phyloP scores from a whole-genome alignment of 352 stramenopile genomes.

The Phytophthora citrophthora region DNA sequence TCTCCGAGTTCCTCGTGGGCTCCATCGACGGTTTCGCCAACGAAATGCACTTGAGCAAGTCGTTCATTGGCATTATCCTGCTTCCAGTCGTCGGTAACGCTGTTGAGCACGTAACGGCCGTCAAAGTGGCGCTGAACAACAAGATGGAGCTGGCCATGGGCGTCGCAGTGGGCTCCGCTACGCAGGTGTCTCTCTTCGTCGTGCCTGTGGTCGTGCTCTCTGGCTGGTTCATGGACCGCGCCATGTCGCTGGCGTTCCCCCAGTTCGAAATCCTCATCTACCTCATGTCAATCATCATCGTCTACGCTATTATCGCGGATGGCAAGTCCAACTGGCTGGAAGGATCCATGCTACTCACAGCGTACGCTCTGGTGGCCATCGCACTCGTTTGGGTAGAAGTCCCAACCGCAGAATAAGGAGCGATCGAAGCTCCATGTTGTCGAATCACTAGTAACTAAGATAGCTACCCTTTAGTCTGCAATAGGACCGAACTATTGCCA shows the following conservation, averaged over 20 bases:
- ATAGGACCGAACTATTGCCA: conserved; percentile 34
- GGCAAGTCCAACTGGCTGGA: conserved; percentile 94
- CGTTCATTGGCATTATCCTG: conserved; percentile 95
- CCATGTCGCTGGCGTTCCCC: conserved; percentile 97
- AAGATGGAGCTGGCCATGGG: conserved; percentile 99
- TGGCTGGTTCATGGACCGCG: conserved; percentile 92
- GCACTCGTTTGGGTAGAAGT: conserved; percentile 84
- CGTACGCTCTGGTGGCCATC: conserved; percentile 89
- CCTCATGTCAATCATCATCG: conserved; percentile 96
- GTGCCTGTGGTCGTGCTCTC: conserved; percentile 95
- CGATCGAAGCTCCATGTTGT: conserved; percentile 26
- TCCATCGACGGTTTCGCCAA: conserved; percentile 84
- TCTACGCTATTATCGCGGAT: conserved; percentile 92
- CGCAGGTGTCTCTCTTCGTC: conserved; percentile 98
- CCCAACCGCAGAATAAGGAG: conserved; percentile 45
- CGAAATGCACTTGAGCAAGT: conserved; percentile 78
- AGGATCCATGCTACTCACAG: conserved; percentile 91
- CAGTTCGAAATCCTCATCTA: conserved; percentile 97
- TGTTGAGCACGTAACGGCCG: conserved; percentile 97
- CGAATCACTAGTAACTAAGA: conserved; percentile 19
- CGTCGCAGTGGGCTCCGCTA: conserved; percentile 97
- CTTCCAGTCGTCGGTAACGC: conserved; percentile 98
- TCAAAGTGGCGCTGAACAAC: conserved; percentile 97
- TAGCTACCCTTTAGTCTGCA: conserved; percentile 23
- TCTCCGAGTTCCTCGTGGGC: conserved; percentile 94